Evolutionary conservation across 139 green algal genomes (phyloP), one percentile per base, ranked within the genome.

Genomic region (Coelastrella sp.): DNA sequence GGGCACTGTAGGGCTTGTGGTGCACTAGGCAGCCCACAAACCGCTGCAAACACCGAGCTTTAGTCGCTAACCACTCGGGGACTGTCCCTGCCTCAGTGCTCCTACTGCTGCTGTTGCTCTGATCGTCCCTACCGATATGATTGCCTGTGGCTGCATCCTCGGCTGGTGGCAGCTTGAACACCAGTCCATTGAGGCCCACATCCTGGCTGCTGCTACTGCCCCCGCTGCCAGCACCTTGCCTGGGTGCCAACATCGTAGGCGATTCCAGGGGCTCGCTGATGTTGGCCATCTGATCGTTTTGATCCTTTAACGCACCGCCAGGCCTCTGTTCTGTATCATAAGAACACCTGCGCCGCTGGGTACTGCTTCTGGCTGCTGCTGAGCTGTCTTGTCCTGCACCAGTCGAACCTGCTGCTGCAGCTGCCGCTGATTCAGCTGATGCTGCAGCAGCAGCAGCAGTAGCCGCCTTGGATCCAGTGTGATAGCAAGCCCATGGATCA

Each of bases 1-100:
- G 56, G 16, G 56, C 74, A 23, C 57, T 90, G 59, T 83, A 90
- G 3, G 73, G 85, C 8, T 57, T 58, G 73, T 83, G 20, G 3
- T 90, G 73, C 73, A 90, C 47, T 59, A 90, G 56, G 59, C 73
- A 90, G 23, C 74, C 60, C 14, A 64, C 59, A 83, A 90, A 90
- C 47, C 85, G 73, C 64, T 22, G 73, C 58, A 90, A 7, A 60
- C 73, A 83, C 58, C 73, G 23, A 3, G 23, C 73, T 68, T 90
- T 90, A 32, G 47, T 17, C 14, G 59, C 73, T 11, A 90, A 16
- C 16, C 75, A 32, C 58, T 90, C 85, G 47, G 85, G 85, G 0
- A 90, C 73, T 17, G 57, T 32, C 75, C 20, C 47, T 58, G 7
- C 2, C 13, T 17, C 10, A 71, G 17, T 5, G 83, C 32, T 65